phyloP scores from a whole-genome alignment of 2,329 filamentous ascomycete species.

The Knufia petricola region DNA sequence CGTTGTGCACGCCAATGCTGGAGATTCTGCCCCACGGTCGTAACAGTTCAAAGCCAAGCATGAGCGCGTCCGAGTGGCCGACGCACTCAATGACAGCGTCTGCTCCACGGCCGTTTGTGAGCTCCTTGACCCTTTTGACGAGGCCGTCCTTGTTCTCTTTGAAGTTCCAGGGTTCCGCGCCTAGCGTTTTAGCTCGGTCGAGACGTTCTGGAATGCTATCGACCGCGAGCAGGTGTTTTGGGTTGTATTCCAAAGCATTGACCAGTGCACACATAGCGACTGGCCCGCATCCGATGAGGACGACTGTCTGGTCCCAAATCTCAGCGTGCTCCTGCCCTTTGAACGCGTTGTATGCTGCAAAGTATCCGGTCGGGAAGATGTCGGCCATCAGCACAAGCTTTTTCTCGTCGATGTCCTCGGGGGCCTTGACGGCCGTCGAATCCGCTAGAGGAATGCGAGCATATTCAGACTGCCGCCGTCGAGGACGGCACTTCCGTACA shows the following conservation, averaged over 20 bases:
- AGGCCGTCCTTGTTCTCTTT: constrained; percentile 53
- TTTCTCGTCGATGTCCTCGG: constrained; percentile 60
- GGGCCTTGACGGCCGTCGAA: constrained; percentile 66
- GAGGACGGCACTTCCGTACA: constrained; percentile 61
- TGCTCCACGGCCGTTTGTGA: constrained; percentile 69
- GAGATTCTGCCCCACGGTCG: constrained; percentile 64
- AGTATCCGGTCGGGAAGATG: constrained; percentile 79
- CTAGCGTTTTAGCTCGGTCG: constrained; percentile 60
- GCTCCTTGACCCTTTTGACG: constrained; percentile 58
- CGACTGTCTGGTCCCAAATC: constrained; percentile 58
- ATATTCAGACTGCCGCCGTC: constrained; percentile 79
- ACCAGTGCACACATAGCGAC: constrained; percentile 78
- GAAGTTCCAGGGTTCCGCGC: constrained; percentile 73
- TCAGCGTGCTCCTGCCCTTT: constrained; percentile 49
- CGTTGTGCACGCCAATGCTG: constrained; percentile 67
- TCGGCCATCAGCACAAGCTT: constrained; percentile 81
- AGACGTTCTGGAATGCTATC: constrained; percentile 69
- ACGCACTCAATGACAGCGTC: constrained; percentile 77
- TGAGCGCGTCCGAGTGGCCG: constrained; percentile 57
- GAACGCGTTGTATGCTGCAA: constrained; percentile 71
- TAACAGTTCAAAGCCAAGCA: constrained; percentile 60
- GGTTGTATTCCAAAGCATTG: constrained; percentile 64
- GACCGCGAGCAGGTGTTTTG: constrained; percentile 66
- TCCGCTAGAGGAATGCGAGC: constrained; percentile 74
- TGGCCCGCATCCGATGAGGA: constrained; percentile 75